Percentiles rank a stretch among this genome's conserved stretches.
Evolutionary conservation across 306 rosid genomes (phyloP).

Genomic region (Begonia masoniana): DNA sequence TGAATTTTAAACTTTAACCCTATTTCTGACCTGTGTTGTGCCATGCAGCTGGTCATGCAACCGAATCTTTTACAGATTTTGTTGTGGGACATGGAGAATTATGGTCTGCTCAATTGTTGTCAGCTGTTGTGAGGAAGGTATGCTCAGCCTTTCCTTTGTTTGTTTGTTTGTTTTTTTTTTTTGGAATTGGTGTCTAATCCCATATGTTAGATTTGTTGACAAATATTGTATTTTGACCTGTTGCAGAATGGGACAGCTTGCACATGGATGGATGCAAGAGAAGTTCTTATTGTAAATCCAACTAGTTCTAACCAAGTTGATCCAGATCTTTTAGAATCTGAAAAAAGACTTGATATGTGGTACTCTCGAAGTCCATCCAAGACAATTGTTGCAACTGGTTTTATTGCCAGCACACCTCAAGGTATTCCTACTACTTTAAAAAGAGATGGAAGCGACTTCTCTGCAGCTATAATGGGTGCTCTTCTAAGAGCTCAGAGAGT

Average conservation of each 20-base stretch:
- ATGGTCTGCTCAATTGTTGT: slow-evolving; percentile 92
- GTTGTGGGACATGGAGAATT: slow-evolving; percentile 98
- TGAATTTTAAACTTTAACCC: not conserved
- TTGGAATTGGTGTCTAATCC: too few species aligned
- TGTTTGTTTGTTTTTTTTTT: not conserved
- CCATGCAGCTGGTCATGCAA: slow-evolving; percentile 94
- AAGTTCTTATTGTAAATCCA: slow-evolving; percentile 85
- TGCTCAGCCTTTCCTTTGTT: slow-evolving; percentile 10
- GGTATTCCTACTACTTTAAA: slow-evolving; percentile 88
- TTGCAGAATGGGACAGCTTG: slow-evolving; percentile 66
- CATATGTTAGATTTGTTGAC: too few species aligned
- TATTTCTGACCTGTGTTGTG: slow-evolving; percentile 17
- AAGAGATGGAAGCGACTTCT: slow-evolving; percentile 99
- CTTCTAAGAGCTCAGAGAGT: slow-evolving; percentile 63
- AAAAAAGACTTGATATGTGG: slow-evolving; percentile 62
- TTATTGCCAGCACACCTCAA: slow-evolving; percentile 90
- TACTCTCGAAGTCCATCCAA: slow-evolving; percentile 53
- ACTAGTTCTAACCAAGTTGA: slow-evolving; percentile 84
- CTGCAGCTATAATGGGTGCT: slow-evolving; percentile 97
- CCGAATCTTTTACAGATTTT: slow-evolving; percentile 92
- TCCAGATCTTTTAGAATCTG: slow-evolving; percentile 73
- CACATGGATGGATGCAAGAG: slow-evolving; percentile 99
- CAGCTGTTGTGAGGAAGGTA: slow-evolving; percentile 68
- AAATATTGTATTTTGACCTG: slow-evolving; percentile 14
- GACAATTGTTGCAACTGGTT: slow-evolving; percentile 85